Conservation (phyloP, 768 basidiomycete species). For the Lentinula lateritia region DNA sequence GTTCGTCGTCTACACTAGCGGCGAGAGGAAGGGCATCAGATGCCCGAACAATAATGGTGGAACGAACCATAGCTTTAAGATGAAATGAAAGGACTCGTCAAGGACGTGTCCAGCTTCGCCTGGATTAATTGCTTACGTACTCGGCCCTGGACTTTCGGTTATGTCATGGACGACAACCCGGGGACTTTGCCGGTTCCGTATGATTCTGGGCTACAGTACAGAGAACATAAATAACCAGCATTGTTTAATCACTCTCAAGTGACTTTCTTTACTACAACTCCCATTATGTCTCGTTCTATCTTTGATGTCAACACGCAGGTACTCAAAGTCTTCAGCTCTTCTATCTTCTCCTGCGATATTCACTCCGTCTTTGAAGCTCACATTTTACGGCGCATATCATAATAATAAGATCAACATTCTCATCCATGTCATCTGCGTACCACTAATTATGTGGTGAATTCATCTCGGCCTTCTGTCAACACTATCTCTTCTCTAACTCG, state of each 20-base stretch:
- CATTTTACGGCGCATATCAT: constrained; percentile 94
- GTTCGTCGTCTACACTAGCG: constrained; percentile 95
- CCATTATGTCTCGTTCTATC: constrained; percentile 30
- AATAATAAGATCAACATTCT: constrained; percentile 74
- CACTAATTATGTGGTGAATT: constrained; percentile 71
- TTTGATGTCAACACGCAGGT: constrained; percentile 75
- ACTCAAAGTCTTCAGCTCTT: constrained; percentile 7
- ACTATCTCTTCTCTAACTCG: background rate
- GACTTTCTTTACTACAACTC: background rate
- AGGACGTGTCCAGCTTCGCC: background rate
- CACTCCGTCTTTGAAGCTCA: constrained; percentile 45
- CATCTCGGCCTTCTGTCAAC: background rate
- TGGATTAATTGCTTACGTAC: background rate
- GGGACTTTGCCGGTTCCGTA: background rate
- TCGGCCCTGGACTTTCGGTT: background rate
- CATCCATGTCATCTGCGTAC: constrained; percentile 85
- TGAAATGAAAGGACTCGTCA: background rate
- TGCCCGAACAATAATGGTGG: constrained; percentile 81
- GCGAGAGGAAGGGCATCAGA: constrained; percentile 87
- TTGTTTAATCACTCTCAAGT: background rate
- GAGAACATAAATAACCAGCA: background rate
- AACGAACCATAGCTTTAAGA: constrained; percentile 61
- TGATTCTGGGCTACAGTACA: background rate
- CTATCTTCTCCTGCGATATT: background rate
- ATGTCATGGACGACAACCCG: background rate